Evolutionary conservation across 2,329 filamentous ascomycete genomes (phyloP).

Genomic region (Geosmithia putterillii): DNA sequence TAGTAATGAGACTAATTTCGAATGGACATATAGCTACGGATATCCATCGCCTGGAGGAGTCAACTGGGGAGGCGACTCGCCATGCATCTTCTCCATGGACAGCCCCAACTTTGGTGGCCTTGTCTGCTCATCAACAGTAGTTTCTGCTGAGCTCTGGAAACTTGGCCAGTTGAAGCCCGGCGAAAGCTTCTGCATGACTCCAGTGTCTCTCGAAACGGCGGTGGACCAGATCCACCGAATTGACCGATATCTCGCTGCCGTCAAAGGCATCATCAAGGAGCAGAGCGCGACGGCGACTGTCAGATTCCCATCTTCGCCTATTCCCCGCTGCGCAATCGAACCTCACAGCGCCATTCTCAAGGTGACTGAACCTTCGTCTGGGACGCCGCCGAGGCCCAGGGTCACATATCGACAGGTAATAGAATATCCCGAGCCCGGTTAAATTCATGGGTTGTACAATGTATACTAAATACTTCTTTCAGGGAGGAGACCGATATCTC

Average conservation of each 20-base stretch:
- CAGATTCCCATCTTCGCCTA: too few relatives aligned
- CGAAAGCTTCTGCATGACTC: constrained; percentile 18
- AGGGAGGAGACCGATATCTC: constrained; percentile 36
- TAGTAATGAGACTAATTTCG: neutral
- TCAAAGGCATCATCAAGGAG: neutral
- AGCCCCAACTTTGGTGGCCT: constrained; percentile 50
- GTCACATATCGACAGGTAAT: neutral
- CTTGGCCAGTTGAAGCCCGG: constrained; percentile 49
- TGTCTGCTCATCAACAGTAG: constrained; percentile 39
- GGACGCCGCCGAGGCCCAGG: neutral
- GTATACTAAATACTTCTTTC: constrained; percentile 5
- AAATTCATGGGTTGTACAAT: neutral
- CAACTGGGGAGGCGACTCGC: constrained; percentile 50
- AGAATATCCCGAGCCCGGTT: neutral
- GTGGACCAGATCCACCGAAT: neutral
- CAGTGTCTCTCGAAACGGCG: neutral
- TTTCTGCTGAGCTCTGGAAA: constrained; percentile 48
- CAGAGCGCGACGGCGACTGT: neutral
- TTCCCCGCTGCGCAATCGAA: neutral
- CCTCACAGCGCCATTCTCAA: neutral
- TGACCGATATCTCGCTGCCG: neutral
- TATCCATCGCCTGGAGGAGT: constrained; percentile 48
- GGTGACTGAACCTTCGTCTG: neutral
- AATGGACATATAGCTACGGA: constrained; percentile 5
- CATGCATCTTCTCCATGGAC: constrained; percentile 47